Percentiles rank a stretch among this genome's conserved stretches.
Conservation (phyloP, 768 basidiomycete genomes). For the Dioszegia hungarica region DNA sequence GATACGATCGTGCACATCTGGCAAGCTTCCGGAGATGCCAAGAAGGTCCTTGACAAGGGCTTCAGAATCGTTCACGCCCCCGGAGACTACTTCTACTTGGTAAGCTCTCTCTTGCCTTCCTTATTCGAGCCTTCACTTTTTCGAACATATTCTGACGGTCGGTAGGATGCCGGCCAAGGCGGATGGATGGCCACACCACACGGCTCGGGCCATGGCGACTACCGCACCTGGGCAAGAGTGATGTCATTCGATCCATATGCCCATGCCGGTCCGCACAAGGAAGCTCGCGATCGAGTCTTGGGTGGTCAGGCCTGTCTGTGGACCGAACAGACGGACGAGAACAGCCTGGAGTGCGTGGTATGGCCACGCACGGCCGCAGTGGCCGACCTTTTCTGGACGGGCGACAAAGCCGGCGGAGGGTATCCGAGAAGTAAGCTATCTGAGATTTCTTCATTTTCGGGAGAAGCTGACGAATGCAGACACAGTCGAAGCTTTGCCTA, state of each 20-base stretch:
- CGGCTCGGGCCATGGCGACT: slow-evolving; percentile 62
- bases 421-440: slow-evolving; percentile 24
- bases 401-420: slow-evolving; percentile 32
- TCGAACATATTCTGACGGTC: background rate
- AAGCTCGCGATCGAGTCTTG: slow-evolving; percentile 51
- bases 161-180: slow-evolving; percentile 65
- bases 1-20: slow-evolving; percentile 54
- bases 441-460: background rate
- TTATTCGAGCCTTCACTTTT: slow-evolving; percentile 16
- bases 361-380: slow-evolving; percentile 71
- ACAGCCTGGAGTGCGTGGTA: slow-evolving; percentile 62
- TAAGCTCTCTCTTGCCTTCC: too few species aligned
- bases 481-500: slow-evolving; percentile 56
- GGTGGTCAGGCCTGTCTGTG: slow-evolving; percentile 73
- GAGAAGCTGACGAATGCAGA: slow-evolving; percentile 18
- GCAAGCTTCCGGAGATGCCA: slow-evolving; percentile 63
- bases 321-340: slow-evolving; percentile 57
- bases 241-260: slow-evolving; percentile 64
- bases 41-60: slow-evolving; percentile 60
- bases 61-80: slow-evolving; percentile 64
- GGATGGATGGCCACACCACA: slow-evolving; percentile 61
- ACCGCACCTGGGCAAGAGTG: slow-evolving; percentile 75
- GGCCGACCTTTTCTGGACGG: slow-evolving; percentile 75
- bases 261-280: slow-evolving; percentile 50
- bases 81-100: slow-evolving; percentile 73